Percentiles rank a stretch among this genome's conserved stretches.
Evolutionary conservation across 2,329 filamentous ascomycete species (phyloP).

Genomic region (Claviceps capensis): DNA sequence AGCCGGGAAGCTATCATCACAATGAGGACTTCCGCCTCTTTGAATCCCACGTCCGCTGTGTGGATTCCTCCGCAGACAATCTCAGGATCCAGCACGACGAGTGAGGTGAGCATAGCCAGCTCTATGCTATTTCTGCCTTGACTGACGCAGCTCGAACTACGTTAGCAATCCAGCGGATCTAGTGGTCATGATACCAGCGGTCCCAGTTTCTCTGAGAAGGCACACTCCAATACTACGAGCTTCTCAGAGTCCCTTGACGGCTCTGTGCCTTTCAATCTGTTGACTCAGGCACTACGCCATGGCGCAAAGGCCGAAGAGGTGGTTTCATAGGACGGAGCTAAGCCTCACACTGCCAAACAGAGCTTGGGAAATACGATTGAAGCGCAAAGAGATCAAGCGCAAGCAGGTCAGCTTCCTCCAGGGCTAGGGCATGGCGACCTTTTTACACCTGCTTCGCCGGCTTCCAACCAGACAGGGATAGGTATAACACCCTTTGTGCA

Average conservation of each 20-base stretch:
- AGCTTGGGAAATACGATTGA: not conserved
- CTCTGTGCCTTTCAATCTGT: not conserved
- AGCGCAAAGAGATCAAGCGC: not conserved
- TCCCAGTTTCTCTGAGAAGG: not conserved
- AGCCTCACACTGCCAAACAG: not conserved
- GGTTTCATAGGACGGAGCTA: constrained; percentile 6
- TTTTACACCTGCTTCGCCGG: not conserved
- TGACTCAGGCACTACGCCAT: constrained; percentile 3
- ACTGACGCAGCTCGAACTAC: not conserved
- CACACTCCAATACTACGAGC: constrained; percentile 3
- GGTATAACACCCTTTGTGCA: not conserved
- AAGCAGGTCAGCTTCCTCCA: not conserved
- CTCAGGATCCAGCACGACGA: not conserved
- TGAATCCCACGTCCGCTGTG: constrained; percentile 3
- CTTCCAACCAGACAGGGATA: not conserved
- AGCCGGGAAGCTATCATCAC: not conserved
- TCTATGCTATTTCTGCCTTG: not conserved
- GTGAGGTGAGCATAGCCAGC: constrained; percentile 3
- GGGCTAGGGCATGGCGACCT: not conserved
- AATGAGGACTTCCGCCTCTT: constrained; percentile 1
- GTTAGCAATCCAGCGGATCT: constrained; percentile 1
- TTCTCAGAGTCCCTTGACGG: constrained; percentile 2
- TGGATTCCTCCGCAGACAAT: not conserved
- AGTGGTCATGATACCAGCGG: not conserved
- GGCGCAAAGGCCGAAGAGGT: not conserved